A percentile compares a stretch with the other conserved stretches of the same genome.
Evolutionary conservation across 345 rosid species (phyloP).

Genomic region (Lepidium sativum): DNA sequence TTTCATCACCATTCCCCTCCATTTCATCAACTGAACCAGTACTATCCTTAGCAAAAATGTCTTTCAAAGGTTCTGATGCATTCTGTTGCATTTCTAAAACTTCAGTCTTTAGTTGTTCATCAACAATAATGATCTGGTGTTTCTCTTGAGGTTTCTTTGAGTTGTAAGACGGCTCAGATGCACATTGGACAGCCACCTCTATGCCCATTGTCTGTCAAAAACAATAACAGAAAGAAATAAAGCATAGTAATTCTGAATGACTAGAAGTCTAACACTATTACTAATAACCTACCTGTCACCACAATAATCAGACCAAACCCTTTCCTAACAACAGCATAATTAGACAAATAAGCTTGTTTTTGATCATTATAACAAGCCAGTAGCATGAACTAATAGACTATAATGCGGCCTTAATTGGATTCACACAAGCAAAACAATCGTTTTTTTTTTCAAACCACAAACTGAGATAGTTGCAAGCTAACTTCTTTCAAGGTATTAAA

Average conservation of each 20-base stretch:
- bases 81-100: constrained; percentile 31
- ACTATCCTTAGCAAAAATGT: constrained; percentile 23
- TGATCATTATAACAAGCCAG: neutral
- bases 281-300: neutral
- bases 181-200: neutral
- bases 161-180: constrained; percentile 5
- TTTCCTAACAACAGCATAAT: neutral
- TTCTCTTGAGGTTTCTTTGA: constrained; percentile 17
- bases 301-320: neutral
- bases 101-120: neutral
- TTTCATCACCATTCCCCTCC: constrained; percentile 22
- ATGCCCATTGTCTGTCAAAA: neutral
- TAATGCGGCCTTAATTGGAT: neutral
- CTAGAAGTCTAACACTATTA: neutral
- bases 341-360: neutral
- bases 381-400: neutral
- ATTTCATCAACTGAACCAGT: constrained; percentile 25
- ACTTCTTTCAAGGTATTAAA: neutral
- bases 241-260: neutral
- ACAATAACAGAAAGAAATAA: neutral
- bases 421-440: neutral
- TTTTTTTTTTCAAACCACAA: neutral
- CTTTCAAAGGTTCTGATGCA: constrained; percentile 32
- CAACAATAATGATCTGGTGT: neutral
- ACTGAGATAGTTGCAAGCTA: neutral